Base-by-base conservation (phyloP, 1,139 yeast genomes). In the Geotrichum phurueaensis region DNA sequence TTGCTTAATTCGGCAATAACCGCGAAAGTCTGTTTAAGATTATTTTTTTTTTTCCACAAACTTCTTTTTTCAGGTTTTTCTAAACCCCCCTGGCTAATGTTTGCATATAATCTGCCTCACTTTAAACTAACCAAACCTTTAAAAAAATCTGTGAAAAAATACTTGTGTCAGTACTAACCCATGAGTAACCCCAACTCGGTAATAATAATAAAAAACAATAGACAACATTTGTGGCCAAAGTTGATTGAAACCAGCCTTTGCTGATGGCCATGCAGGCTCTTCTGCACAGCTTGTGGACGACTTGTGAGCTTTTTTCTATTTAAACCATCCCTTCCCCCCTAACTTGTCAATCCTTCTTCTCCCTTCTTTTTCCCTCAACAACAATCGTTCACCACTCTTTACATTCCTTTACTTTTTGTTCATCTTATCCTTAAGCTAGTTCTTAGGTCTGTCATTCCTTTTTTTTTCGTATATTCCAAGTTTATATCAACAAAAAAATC, bases 381-480 rank as follows among this genome's bases (percentile, higher is more conserved):
- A 47, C 56, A 54, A 29, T 29, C 51, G 13, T 29, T 29, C 9
- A 20, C 22, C 13, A 39, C 49, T 29, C 48, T 25, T 25, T 54
- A 27, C 56, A 54, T 33, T 54, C 56, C 56, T 54, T 53, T 39
- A 27, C 25, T 45, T 12, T 45, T 53, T 36, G 45, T 36, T 36
- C 45, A 31, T 31, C 10, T 23, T 39, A 18, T 36, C 29, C 25
- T 18, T 18, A 47, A 27, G 27, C 27, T 51, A 54, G 29, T 47
- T 51, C 56, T 54, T 54, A 12, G 23, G 27, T 27, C 45, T 25
- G 25, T 39, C 54, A 33, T 36, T 33, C 54, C 54, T 33, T 36
- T 22, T 22, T 51, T 15, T 36, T 3, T 36, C 45, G 15, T n/a
- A n/a, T n/a, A 36, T 36, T 36, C 7, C n/a, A 31, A 31, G 10